Percentiles rank a stretch among this genome's conserved stretches.
Evolutionary conservation across 2,329 filamentous ascomycete genomes (phyloP).

Genomic region (Mariannaea elegans): DNA sequence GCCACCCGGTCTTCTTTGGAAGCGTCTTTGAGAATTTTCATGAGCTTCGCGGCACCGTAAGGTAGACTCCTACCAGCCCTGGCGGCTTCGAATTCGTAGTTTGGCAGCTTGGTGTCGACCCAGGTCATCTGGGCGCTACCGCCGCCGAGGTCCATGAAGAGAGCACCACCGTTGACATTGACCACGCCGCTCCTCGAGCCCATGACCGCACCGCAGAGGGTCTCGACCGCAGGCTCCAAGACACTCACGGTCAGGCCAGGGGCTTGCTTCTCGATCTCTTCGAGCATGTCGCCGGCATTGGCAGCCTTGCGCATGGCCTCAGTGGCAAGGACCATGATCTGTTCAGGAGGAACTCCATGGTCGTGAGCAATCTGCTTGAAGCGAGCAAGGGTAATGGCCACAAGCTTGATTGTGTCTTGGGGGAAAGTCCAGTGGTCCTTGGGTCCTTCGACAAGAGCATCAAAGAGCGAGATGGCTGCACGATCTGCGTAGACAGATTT

Average conservation of each 20-base stretch:
- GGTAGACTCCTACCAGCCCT: conserved; percentile 65
- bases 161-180: conserved; percentile 66
- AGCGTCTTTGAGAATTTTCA: conserved; percentile 55
- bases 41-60: conserved; percentile 68
- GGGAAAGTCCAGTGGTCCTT: conserved; percentile 53
- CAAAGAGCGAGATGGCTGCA: conserved; percentile 85
- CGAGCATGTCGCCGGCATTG: conserved; percentile 76
- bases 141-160: conserved; percentile 89
- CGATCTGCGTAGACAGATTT: conserved; percentile 82
- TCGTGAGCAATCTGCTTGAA: conserved; percentile 77
- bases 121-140: conserved; percentile 73
- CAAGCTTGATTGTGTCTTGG: conserved; percentile 66
- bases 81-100: conserved; percentile 64
- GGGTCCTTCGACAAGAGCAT: conserved; percentile 70
- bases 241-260: conserved; percentile 75
- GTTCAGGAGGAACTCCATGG: conserved; percentile 70
- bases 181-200: conserved; percentile 81
- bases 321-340: conserved; percentile 83
- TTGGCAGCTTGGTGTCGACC: conserved; percentile 58
- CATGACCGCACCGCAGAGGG: conserved; percentile 78
- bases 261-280: conserved; percentile 68
- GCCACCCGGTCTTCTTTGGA: conserved; percentile 34
- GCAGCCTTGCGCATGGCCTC: conserved; percentile 85
- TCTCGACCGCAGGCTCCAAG: conserved; percentile 82
- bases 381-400: conserved; percentile 71